Base-by-base conservation (phyloP, 306 rosid species). In the Hylodesmum podocarpum region DNA sequence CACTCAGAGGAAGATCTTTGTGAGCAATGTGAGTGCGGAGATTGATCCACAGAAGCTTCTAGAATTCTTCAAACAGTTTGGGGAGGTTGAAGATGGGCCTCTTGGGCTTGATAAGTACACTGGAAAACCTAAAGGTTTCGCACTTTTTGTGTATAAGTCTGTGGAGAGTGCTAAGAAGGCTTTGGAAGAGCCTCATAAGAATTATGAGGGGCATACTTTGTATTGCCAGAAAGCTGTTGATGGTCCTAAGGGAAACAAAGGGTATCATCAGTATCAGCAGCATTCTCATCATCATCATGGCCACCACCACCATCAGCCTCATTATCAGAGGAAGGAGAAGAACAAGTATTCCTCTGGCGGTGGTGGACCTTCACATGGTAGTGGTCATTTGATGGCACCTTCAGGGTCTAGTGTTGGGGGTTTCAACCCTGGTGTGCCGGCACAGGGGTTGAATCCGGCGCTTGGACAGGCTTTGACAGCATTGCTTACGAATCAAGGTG, bases 61-160 rank as follows among this genome's bases (percentile, higher is more conserved):
- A 3, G 87, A 84, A 37, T 87, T 65, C 79, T 89, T 89, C 36
- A 78, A 29, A 73, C 89, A 82, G 64, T 89, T 77, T 78, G 94
- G 94, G 36, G 94, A 89, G 64, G 54, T 89, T 3, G 91, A 89
- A 47, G 94, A 89, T 27, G 94, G 94, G 4, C 94, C 94, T 2
- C 67, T 89, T 53, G 91, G 94, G 39, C 36, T 89, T 0, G 94
- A 89, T 29, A 85, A 86, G 81, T 67, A 66, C 13, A 89, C 91
- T 0, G 91, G 91, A 67, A 89, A 61, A 72, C 89, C 91, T 0
- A 89, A 84, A 70, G 94, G 94, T 1, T 89, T 87, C 2, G 91
- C 90, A 0, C 78, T 87, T 1, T 87, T 89, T 34, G 90, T 89
- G 1, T 89, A 87, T 41, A 87, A 65, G 59, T 57, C 83, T 0